Conservation (phyloP, 1,284 basidiomycete species). For the Rhodotorula sp. region DNA sequence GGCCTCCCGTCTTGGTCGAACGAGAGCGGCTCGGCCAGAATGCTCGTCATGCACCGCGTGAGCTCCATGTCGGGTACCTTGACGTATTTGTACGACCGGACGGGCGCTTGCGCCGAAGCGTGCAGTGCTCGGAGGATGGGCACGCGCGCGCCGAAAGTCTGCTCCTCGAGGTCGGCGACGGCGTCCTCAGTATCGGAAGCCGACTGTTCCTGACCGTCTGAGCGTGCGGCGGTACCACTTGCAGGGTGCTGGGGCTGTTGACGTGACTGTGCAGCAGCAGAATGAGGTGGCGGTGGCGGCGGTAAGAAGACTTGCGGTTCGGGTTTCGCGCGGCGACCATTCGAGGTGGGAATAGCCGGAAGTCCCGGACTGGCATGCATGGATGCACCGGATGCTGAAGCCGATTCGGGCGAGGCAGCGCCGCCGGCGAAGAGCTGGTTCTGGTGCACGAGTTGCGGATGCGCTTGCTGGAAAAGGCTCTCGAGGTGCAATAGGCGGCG, state of each 20-base stretch:
- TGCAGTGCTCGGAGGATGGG: slow-evolving; percentile 31
- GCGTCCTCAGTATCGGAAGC: slow-evolving; percentile 35
- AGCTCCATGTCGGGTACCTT: slow-evolving; percentile 32
- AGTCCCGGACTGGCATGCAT: background rate
- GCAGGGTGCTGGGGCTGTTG: too few species aligned
- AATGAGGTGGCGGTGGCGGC: background rate
- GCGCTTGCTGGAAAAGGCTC: slow-evolving; percentile 21
- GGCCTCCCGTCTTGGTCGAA: slow-evolving; percentile 39
- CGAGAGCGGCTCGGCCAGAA: slow-evolving; percentile 32
- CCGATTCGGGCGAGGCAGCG: background rate
- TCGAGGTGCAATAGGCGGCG: slow-evolving; percentile 37
- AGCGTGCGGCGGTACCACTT: too few species aligned
- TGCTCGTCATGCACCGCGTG: slow-evolving; percentile 35
- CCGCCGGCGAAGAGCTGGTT: background rate
- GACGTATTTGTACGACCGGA: slow-evolving; percentile 17
- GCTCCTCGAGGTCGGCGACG: slow-evolving; percentile 34
- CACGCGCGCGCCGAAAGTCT: slow-evolving; percentile 35
- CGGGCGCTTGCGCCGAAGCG: slow-evolving; percentile 17
- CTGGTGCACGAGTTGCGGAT: slow-evolving; percentile 3
- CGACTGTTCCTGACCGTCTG: background rate
- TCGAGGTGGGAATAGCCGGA: background rate
- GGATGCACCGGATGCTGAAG: background rate
- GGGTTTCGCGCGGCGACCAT: background rate
- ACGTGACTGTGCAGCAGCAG: background rate
- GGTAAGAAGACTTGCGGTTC: background rate